Evolutionary conservation across 176 grass and related monocot genomes (phyloP), one percentile per base, ranked within the genome.

Genomic region (Dendrocalamus sinicus): DNA sequence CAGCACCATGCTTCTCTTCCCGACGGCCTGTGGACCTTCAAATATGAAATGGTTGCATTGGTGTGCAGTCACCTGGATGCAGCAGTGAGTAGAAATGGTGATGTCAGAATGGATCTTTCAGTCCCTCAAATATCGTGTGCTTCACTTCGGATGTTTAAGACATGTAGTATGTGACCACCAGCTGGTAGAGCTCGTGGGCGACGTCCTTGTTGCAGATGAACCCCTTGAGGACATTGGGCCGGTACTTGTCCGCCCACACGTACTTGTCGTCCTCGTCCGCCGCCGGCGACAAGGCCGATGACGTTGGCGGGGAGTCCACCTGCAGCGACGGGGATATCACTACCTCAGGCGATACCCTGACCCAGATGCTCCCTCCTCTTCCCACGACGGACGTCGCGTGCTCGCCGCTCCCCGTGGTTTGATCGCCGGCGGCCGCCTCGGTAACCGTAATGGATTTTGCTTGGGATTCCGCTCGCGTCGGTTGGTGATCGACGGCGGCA

Each of bases 131-230:
- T 45, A 45, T 45, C 35, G 35, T 37, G 35, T 37, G 35, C 35
- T 37, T 37, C 35, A 37, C 35, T 37, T 37, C 35, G 35, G 35
- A 37, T 37, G 35, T 37, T 37, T 4, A 37, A 37, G 35, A 37
- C 35, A 37, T 37, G 35, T 37, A 37, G 35, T 37, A 37, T 37
- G 35, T 37, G 74, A 24, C 75, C 53, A 92, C 90, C 92, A 90
- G 72, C 55, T 69, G 77, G 66, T 78, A 53, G 64, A 94, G 89
- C 68, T 86, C 69, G 10, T 11, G 16, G 9, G 87, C 88, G 60
- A 68, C 61, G 54, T 61, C 24, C 40, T 70, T 91, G 86, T 92
- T 88, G 78, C 92, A 94, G 82, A 92, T 92, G 92, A 94, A 94
- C 32, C 90, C 67, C 16, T 9, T 46, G 73, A 94, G 79, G 41